phyloP scores from a whole-genome alignment of 2,329 filamentous ascomycete species.

The Coleophoma cylindrospora region DNA sequence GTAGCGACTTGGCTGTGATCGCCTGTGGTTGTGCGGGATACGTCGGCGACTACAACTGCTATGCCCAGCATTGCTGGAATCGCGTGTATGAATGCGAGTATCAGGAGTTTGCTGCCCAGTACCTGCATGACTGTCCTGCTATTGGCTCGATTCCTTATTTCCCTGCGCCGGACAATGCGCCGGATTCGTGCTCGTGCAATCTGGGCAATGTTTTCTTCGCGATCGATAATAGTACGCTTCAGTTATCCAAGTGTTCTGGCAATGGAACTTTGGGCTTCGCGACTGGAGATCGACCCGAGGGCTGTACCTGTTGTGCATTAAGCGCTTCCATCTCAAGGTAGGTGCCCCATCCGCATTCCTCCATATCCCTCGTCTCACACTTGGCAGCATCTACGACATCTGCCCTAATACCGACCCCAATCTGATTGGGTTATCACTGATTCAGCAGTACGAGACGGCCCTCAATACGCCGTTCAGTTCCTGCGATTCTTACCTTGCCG shows the following conservation, averaged over 20 bases:
- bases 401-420: slow-evolving; percentile 1
- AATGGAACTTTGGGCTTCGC: neutral
- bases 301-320: slow-evolving; percentile 29
- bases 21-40: slow-evolving; percentile 21
- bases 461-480: slow-evolving; percentile 14
- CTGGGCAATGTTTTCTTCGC: slow-evolving; percentile 25
- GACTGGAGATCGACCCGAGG: slow-evolving; percentile 17
- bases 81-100: slow-evolving; percentile 32
- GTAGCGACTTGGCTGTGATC: slow-evolving; percentile 4
- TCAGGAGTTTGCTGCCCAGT: slow-evolving; percentile 30
- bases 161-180: slow-evolving; percentile 27
- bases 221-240: slow-evolving; percentile 11
- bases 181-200: slow-evolving; percentile 31
- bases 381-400: neutral
- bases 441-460: slow-evolving; percentile 1
- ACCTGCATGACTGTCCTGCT: slow-evolving; percentile 25
- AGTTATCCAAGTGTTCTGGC: slow-evolving; percentile 1
- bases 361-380: neutral
- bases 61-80: slow-evolving; percentile 33
- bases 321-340: slow-evolving; percentile 15
- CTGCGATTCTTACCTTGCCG: slow-evolving; percentile 14
- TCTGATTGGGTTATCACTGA: neutral
- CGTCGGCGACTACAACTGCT: slow-evolving; percentile 28
- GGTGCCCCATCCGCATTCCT: neutral
- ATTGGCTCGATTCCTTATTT: slow-evolving; percentile 30